Base-by-base conservation (phyloP, 306 rosid genomes). In the Vicia faba region DNA sequence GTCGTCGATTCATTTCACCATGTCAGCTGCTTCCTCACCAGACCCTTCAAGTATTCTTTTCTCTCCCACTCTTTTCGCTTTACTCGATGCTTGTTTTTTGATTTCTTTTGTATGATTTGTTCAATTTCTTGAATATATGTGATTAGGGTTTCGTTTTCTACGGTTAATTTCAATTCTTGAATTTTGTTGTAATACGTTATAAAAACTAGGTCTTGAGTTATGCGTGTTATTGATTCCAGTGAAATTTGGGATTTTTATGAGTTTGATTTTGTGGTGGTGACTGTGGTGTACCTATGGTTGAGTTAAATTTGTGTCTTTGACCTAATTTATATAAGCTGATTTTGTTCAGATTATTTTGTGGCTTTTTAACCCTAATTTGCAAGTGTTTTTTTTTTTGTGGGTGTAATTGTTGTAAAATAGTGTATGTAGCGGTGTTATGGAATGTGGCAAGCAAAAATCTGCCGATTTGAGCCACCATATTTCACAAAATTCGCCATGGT, bases 1-100 rank as follows among this genome's bases (percentile, higher is more conserved):
- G 19, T 61, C 50, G 41, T 36, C 38, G 38, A 35, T 71, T 7
- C 23, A 71, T 33, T 33, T 71, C 77, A 63, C 40, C 77, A 72
- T 72, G 77, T 7, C 35, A 16, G 12, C 78, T 33, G 58, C 56
- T 72, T 26, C 64, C 1, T 50, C 77, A 5, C 61, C 77, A 1
- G 77, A 72, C 4, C 63, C 70, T 5, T 62, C 70, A 4, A 11
- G 77, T 72, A 72, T 63, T 12, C 48, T 16, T 11, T 15, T 15
- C 43, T 13, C 13, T 18, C 66, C 10, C 46, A 15, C 8, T 36
- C 46, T 36, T 8, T 16, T 31, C 36, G 8, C 18, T 19, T 7
- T n/a, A 9, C 43, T 39, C 23, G 50, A 9, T 39, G 11, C 31
- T 61, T 13, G 5, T 18, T n/a, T 54, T 43, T 18, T 10, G 35